A percentile compares a stretch with the other conserved stretches of the same genome.
phyloP scores from a whole-genome alignment of 441 rosid genomes.

The Mallotus repandus region DNA sequence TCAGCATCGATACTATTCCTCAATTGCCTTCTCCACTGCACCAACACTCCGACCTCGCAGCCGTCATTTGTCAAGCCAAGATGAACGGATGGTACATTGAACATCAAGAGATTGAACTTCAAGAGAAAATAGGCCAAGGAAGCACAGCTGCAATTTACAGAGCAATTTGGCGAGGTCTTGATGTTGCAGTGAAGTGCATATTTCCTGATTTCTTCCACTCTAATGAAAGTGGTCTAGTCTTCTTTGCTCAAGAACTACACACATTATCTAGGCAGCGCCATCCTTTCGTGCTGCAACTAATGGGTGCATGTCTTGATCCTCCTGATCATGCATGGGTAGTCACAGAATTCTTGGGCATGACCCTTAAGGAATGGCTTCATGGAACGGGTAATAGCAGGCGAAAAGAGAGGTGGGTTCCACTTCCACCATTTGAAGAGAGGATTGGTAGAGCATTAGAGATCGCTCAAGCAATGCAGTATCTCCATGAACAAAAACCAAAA shows the following conservation, averaged over 20 bases:
- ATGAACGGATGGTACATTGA: constrained; percentile 49
- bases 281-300: constrained; percentile 44
- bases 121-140: constrained; percentile 47
- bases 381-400: constrained; percentile 32
- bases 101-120: constrained; percentile 35
- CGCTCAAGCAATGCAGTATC: constrained; percentile 60
- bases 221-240: constrained; percentile 35
- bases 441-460: constrained; percentile 46
- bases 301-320: constrained; percentile 56
- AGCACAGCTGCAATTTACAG: constrained; percentile 50
- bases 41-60: constrained; percentile 23
- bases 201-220: constrained; percentile 36
- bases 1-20: constrained; percentile 15
- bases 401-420: constrained; percentile 31
- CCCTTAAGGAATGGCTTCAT: constrained; percentile 59
- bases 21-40: constrained; percentile 7
- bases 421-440: constrained; percentile 43
- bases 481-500: constrained; percentile 57
- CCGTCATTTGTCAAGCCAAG: constrained; percentile 38
- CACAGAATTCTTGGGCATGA: constrained; percentile 42
- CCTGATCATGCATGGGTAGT: constrained; percentile 56
- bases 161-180: constrained; percentile 52
- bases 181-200: constrained; percentile 61
- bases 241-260: constrained; percentile 52
- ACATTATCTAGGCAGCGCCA: constrained; percentile 52